Evolutionary conservation across 305 asterid genomes (phyloP).

Genomic region (Solanum hybrid): DNA sequence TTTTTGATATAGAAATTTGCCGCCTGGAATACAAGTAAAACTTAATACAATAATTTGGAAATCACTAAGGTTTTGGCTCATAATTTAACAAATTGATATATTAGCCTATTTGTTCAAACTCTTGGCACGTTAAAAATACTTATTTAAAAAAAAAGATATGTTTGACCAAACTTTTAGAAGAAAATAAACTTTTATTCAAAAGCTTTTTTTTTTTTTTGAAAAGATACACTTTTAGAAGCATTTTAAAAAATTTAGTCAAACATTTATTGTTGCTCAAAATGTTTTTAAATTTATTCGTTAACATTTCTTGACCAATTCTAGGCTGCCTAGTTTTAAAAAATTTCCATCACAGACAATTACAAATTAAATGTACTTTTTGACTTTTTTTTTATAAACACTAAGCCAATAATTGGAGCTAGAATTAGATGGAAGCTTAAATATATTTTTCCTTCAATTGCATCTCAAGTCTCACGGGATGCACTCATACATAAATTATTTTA

Average conservation of each 20-base stretch:
- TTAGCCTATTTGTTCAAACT: neutral
- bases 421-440: neutral
- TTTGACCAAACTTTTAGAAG: neutral
- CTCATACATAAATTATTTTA: neutral
- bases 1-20: too few relatives aligned
- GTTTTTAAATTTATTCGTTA: neutral
- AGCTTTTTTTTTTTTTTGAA: too few relatives aligned
- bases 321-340: neutral
- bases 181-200: neutral
- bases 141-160: too few relatives aligned
- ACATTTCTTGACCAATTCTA: neutral
- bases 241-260: too few relatives aligned
- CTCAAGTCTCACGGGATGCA: neutral
- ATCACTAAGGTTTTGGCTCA: too few relatives aligned
- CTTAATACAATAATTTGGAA: too few relatives aligned
- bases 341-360: neutral
- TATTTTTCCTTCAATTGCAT: neutral
- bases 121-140: neutral
- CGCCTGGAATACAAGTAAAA: too few relatives aligned
- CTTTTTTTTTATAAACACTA: neutral
- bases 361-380: neutral
- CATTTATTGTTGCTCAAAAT: neutral
- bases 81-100: too few relatives aligned
- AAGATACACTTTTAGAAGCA: too few relatives aligned
- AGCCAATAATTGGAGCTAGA: neutral